Base-by-base conservation (phyloP, 768 basidiomycete genomes). In the Strobilomyces echinocephalus region DNA sequence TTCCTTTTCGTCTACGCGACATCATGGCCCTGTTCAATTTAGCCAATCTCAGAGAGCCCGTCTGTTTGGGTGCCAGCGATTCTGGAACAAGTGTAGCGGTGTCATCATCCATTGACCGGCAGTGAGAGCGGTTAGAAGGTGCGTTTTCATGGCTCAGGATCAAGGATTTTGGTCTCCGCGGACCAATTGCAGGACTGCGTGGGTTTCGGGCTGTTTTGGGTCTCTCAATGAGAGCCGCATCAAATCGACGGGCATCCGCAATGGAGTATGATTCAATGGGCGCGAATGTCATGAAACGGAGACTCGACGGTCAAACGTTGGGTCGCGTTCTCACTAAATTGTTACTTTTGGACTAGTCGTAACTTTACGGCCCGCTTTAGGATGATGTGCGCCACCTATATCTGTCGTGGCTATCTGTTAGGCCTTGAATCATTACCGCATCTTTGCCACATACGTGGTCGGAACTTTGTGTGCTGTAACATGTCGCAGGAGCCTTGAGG, bases 161-260 rank as follows among this genome's bases (percentile, higher is more conserved):
- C 26, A 20, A 38, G 40, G 10, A 12, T 33, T 41, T 49, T 30
- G 42, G 54, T n/a, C 46, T 62, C 68, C 65, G 63, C 62, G 68
- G 68, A 69, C 53, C 40, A 49, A 21, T 45, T 39, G 55, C 20
- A 54, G 52, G 44, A 50, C 28, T 52, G 51, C 46, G 54, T 62
- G 56, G 54, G 61, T 59, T 53, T 49, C 40, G 40, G 43, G 52
- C 39, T 53, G 54, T 57, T 64, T 56, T 34, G 45, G 53, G 40
- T 24, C 55, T 39, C 35, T 39, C 53, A 52, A 52, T 45, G 52
- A 39, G 65, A 55, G 50, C 45, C 48, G 24, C 24, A 54, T 62
- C 58, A 52, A 45, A 34, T 55, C 43, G 60, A 62, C 63, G 65
- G 63, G 49, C 59, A 50, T 58, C 66, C 61, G 49, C 54, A 61